Base-by-base conservation (phyloP, 2,329 filamentous ascomycete genomes). In the Septoria linicola region DNA sequence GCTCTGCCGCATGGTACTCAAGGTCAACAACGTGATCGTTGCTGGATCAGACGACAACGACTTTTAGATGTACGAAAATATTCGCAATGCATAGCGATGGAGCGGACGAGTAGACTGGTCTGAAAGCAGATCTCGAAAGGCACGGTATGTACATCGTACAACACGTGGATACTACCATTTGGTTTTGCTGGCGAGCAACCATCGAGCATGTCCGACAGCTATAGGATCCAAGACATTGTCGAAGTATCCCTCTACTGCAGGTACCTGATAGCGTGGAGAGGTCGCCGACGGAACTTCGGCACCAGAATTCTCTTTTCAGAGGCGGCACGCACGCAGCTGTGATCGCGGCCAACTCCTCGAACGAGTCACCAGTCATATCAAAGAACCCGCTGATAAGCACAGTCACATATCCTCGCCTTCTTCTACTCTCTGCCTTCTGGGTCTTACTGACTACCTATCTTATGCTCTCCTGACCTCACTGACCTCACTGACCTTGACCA, bases 1-100 rank as follows among this genome's bases (percentile, higher is more conserved):
- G 77, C 78, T 99, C 62, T 97, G 93, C 78, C 85, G 93, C 61
- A 97, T 99, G 92, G 91, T 96, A 61, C 80, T 96, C 63, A 96
- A 96, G 83, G 80, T 85, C 69, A 96, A 96, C 79, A 95, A 96
- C 71, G 91, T 96, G 59, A 96, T 96, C 71, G 85, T 96, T 64
- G 83, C 89, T 53, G 91, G 91, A 50, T 83, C 82, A 59, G 91
- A 91, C 62, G 88, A 95, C 58, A 83, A 92, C 60, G 90, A 96
- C 63, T 96, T 86, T 73, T 96, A 64, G 37, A 52, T 34, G 51
- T 14, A 47, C 25, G 34, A 16, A 10, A 19, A 21, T 25, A 17
- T n/a, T 31, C 13, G 44, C 30, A 49, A 49, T 44, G 50, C 48
- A 46, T 35, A 37, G 35, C 37, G 37, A 53, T 37, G 51, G 41